Evolutionary conservation across 257 asterid genomes (phyloP).

Genomic region (Salvia miltiorrhiza): DNA sequence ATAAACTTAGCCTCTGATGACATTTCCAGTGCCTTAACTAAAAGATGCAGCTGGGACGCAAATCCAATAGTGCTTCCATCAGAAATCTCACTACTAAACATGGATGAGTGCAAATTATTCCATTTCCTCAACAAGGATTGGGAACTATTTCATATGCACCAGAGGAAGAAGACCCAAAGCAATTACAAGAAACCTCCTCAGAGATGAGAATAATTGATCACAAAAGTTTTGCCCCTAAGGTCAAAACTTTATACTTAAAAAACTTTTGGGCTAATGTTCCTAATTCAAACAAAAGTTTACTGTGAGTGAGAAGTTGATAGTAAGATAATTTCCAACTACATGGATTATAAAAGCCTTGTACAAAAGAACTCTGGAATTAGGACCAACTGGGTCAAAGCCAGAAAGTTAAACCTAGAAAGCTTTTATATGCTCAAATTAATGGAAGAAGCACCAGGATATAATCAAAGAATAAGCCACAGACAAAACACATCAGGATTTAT

Average conservation of each 20-base stretch:
- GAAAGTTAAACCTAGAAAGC: too few relatives aligned
- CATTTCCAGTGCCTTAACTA: constrained; percentile 66
- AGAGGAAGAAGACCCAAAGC: background rate
- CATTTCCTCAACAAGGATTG: constrained; percentile 19
- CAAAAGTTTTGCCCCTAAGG: background rate
- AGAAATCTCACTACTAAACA: constrained; percentile 45
- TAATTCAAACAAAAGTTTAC: background rate
- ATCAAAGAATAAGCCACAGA: constrained; percentile 1
- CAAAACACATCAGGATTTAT: constrained; percentile 4
- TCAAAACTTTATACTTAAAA: background rate
- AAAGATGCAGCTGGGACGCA: constrained; percentile 73
- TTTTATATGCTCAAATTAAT: background rate
- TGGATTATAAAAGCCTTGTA: too few relatives aligned
- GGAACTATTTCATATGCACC: constrained; percentile 9
- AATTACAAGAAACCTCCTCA: background rate
- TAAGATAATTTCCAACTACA: background rate
- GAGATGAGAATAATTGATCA: background rate
- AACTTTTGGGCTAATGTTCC: background rate
- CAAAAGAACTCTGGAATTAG: too few relatives aligned
- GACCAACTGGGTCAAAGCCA: too few relatives aligned
- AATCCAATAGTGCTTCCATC: constrained; percentile 65
- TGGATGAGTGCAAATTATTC: constrained; percentile 17
- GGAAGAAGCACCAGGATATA: background rate
- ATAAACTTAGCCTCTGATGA: constrained; percentile 66
- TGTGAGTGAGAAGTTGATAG: background rate